Conservation (phyloP, 2,329 filamentous ascomycete genomes). For the Aspergillus sp. region DNA sequence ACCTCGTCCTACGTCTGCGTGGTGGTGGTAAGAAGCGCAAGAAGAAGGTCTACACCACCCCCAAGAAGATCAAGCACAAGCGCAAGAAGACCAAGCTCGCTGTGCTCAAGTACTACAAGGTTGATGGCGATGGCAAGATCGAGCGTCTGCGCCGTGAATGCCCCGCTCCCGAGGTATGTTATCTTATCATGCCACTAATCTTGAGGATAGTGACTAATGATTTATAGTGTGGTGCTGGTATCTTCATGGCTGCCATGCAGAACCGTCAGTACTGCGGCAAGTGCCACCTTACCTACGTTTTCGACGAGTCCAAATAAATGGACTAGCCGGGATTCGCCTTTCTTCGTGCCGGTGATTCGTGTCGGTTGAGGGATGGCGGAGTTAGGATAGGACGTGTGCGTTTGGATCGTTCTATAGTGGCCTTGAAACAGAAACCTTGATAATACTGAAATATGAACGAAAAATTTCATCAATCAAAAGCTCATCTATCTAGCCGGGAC, state of each 20-base stretch:
- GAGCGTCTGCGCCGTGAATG: slow-evolving; percentile 99
- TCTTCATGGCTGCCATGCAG: slow-evolving; percentile 99
- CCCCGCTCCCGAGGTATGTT: slow-evolving; percentile 80
- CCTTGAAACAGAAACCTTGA: slow-evolving; percentile 7
- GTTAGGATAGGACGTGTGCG: slow-evolving; percentile 17
- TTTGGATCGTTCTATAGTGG: slow-evolving; percentile 17
- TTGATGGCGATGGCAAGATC: slow-evolving; percentile 99
- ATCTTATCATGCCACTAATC: background rate
- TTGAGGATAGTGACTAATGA: slow-evolving; percentile 33
- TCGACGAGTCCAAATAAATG: slow-evolving; percentile 63
- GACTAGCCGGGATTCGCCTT: slow-evolving; percentile 17
- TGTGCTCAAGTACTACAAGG: slow-evolving; percentile 99
- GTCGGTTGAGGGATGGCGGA: slow-evolving; percentile 14
- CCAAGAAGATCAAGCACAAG: slow-evolving; percentile 99
- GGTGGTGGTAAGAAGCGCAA: slow-evolving; percentile 99
- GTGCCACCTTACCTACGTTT: slow-evolving; percentile 71
- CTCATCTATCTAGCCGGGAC: slow-evolving; percentile 1
- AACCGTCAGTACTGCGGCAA: slow-evolving; percentile 95
- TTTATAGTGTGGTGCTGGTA: slow-evolving; percentile 90
- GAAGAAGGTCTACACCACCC: slow-evolving; percentile 99
- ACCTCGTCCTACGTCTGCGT: slow-evolving; percentile 96
- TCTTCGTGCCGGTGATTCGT: slow-evolving; percentile 16
- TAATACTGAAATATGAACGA: slow-evolving; percentile 12
- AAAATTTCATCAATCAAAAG: slow-evolving; percentile 15
- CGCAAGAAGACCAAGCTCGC: slow-evolving; percentile 99